These are phyloP conservation scores for Mycena pura DNA, from an alignment of 768 basidiomycete genomes.

Conservation along the genomic window DNA sequence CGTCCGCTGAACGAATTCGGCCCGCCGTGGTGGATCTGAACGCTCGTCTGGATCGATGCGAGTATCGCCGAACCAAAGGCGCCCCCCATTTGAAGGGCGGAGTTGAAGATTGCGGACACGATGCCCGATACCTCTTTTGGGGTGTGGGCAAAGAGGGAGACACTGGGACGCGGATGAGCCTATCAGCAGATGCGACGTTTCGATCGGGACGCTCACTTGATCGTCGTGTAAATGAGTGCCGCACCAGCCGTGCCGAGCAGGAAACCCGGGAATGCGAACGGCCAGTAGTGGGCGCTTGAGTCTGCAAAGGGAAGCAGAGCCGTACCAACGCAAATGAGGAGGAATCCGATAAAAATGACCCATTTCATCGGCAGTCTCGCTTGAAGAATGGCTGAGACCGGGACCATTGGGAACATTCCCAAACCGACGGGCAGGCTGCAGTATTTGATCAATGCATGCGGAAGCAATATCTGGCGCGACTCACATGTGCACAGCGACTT, in stretches of 20 bases:
- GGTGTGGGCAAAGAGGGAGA: slow-evolving; percentile 53
- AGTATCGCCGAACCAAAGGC: slow-evolving; percentile 58
- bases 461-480: slow-evolving; percentile 8
- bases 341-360: neutral
- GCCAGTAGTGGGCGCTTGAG: neutral
- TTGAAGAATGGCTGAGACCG: neutral
- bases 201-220: neutral
- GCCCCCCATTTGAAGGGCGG: slow-evolving; percentile 58
- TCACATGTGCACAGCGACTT: slow-evolving; percentile 47
- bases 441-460: neutral
- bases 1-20: neutral
- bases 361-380: neutral
- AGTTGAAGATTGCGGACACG: slow-evolving; percentile 62
- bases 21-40: slow-evolving; percentile 21
- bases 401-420: neutral
- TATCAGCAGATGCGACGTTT: no score
- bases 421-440: neutral
- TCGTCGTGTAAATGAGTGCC: neutral
- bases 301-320: neutral
- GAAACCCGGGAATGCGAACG: neutral
- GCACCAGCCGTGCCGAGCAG: neutral
- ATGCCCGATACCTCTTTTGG: slow-evolving; percentile 59
- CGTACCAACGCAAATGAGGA: neutral
- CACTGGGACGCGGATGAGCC: no score
- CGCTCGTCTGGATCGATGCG: slow-evolving; percentile 53